Percentiles rank a stretch among this genome's conserved stretches.
These are phyloP conservation scores for Hypoxylon sp. DNA, from an alignment of 2,329 filamentous ascomycete genomes.

Conservation along the genomic window DNA sequence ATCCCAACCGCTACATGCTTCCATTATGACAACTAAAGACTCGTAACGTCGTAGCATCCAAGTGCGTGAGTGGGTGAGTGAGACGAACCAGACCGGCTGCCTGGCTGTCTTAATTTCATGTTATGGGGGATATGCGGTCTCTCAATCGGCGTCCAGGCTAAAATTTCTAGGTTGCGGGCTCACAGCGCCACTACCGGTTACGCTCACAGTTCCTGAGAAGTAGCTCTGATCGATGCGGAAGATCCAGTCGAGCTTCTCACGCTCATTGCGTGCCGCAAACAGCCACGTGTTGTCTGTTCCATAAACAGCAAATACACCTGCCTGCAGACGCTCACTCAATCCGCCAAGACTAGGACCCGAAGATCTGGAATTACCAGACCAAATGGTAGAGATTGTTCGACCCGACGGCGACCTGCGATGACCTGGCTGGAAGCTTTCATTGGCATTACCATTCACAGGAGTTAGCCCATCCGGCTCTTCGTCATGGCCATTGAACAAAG, in stretches of 20 bases:
- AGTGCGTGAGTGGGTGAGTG: too few species aligned
- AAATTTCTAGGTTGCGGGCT: slow-evolving; percentile 48
- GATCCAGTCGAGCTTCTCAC: slow-evolving; percentile 97
- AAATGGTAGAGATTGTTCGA: slow-evolving; percentile 63
- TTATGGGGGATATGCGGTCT: slow-evolving; percentile 4
- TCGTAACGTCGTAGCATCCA: slow-evolving; percentile 38
- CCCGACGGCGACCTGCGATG: slow-evolving; percentile 62
- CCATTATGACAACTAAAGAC: slow-evolving; percentile 35
- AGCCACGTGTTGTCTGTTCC: slow-evolving; percentile 94
- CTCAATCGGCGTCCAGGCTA: slow-evolving; percentile 34
- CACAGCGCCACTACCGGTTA: slow-evolving; percentile 49
- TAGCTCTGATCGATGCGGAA: slow-evolving; percentile 88
- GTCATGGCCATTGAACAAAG: slow-evolving; percentile 63
- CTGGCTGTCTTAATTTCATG: slow-evolving; percentile 16
- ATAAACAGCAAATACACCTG: slow-evolving; percentile 92
- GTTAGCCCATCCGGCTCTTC: slow-evolving; percentile 32
- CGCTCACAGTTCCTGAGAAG: slow-evolving; percentile 57
- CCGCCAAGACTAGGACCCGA: slow-evolving; percentile 58
- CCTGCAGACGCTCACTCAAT: slow-evolving; percentile 66
- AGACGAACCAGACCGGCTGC: slow-evolving; percentile 7
- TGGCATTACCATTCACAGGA: slow-evolving; percentile 42
- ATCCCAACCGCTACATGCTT: slow-evolving; percentile 38
- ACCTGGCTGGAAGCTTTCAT: slow-evolving; percentile 53
- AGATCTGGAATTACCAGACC: slow-evolving; percentile 58
- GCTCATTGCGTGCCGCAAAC: slow-evolving; percentile 87